Base-by-base conservation (phyloP, 129 eudicot species). In the Arctium minus region DNA sequence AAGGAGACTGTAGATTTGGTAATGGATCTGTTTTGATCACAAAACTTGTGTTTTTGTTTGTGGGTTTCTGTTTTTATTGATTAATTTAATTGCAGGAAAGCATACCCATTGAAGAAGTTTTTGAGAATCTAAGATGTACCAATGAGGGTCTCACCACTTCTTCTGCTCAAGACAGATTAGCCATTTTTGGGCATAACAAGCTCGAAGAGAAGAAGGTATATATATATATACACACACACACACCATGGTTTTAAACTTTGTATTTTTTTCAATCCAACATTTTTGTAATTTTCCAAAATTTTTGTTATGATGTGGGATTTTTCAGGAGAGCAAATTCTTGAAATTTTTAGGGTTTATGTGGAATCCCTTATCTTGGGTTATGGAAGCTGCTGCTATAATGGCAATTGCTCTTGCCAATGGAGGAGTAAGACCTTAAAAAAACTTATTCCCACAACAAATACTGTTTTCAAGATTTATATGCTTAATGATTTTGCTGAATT, bases 1-100 rank as follows among this genome's bases (percentile, higher is more conserved):
- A 93, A 96, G 83, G 99, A 96, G 81, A 92, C 98, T 80, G 99
- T 96, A 36, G 99, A 96, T 93, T 96, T 96, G 99, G 99, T 96
- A 93, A 71, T 83, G 67, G 82, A 67, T 50, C 80, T 86, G 71
- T 70, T 79, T 30, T 74, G 30, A 80, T 68, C 81, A 50, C 82
- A 35, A 1, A 39, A 62, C 30, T 3, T 78, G 46, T 80, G 10
- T 72, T 75, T 40, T 64, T 27, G 5, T 53, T 53, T 15, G 65
- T 53, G 65, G 71, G 33, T 67, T 22, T 29, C 5, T 67, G 33
- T 22, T 18, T 2, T 22, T 22, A 22, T 67, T 67, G 71, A 67
- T 22, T 67, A 29, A 67, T 67, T 80, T 85, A 22, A 22, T 22
- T 77, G 68, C 90, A 92, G 97, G 97, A 92, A 65, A 90, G 89